Conservation (phyloP, 1,139 yeast genomes). For the Spencermartinsiella ligniputridi region DNA sequence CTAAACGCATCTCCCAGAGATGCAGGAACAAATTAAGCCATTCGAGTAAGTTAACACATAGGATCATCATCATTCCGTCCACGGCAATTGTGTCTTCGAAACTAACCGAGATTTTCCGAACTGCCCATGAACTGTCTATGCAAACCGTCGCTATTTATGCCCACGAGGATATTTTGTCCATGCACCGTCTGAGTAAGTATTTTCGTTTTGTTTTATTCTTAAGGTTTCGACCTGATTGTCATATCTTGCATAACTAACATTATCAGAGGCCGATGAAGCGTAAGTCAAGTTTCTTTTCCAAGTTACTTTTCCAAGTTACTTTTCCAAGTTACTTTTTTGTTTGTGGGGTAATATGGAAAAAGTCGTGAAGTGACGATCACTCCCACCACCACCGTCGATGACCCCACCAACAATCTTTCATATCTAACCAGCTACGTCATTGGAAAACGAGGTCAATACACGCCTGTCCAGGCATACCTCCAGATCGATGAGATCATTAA, state of each 20-base stretch:
- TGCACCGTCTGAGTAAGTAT: slow-evolving; percentile 66
- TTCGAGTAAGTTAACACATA: neutral
- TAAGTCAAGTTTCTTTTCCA: slow-evolving; percentile 31
- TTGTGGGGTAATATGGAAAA: too few relatives aligned
- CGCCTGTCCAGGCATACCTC: slow-evolving; percentile 95
- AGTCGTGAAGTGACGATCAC: too few relatives aligned
- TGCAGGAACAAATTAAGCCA: slow-evolving; percentile 1
- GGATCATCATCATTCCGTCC: too few relatives aligned
- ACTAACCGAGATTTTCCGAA: slow-evolving; percentile 61
- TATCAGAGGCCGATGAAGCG: slow-evolving; percentile 38
- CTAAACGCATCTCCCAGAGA: neutral
- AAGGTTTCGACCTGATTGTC: slow-evolving; percentile 1
- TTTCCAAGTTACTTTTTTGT: too few relatives aligned
- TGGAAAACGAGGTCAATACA: slow-evolving; percentile 81
- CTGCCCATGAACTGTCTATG: slow-evolving; percentile 97
- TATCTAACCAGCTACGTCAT: slow-evolving; percentile 54
- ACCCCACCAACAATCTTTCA: too few relatives aligned
- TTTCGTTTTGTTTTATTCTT: slow-evolving; percentile 3
- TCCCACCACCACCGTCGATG: too few relatives aligned
- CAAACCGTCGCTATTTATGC: slow-evolving; percentile 97
- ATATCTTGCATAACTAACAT: neutral
- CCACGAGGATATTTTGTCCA: slow-evolving; percentile 90
- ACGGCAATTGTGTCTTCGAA: too few relatives aligned
- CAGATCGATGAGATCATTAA: slow-evolving; percentile 92
- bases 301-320: too few relatives aligned